A percentile compares a stretch with the other conserved stretches of the same genome.
phyloP scores from a whole-genome alignment of 345 rosid genomes.

The Geranium rotundifolium region DNA sequence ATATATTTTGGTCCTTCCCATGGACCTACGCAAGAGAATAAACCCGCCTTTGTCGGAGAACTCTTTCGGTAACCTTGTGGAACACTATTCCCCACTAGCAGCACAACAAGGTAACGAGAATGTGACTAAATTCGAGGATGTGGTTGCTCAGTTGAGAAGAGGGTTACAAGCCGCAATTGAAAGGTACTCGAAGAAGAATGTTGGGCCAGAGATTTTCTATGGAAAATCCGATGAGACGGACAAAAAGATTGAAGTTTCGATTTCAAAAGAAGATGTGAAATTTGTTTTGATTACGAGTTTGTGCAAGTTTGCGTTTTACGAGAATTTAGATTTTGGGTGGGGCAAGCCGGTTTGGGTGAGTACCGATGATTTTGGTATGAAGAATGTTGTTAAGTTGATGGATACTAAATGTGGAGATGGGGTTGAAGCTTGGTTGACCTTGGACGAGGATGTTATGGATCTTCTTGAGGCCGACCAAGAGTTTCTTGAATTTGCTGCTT shows the following conservation, averaged over 20 bases:
- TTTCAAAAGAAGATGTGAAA: conserved; percentile 23
- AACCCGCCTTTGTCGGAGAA: conserved; percentile 11
- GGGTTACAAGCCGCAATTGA: too few relatives aligned
- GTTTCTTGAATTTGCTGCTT: conserved; percentile 23
- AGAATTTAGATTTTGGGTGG: conserved; percentile 25
- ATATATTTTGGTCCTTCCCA: conserved; percentile 18
- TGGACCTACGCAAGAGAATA: conserved; percentile 28
- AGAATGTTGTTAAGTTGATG: conserved; percentile 14
- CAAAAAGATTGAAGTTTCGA: background rate
- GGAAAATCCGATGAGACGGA: too few relatives aligned
- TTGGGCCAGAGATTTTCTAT: too few relatives aligned
- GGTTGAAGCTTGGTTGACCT: conserved; percentile 38
- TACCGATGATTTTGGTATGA: background rate
- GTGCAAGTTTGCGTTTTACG: conserved; percentile 18
- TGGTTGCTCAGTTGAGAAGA: conserved; percentile 6
- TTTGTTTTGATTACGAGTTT: conserved; percentile 18
- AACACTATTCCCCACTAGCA: conserved; percentile 7
- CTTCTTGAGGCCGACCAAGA: conserved; percentile 29
- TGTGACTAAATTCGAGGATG: background rate
- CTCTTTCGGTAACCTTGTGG: conserved; percentile 15
- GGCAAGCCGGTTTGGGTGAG: conserved; percentile 36
- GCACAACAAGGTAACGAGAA: conserved; percentile 7
- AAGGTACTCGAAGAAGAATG: too few relatives aligned
- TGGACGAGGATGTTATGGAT: conserved; percentile 27
- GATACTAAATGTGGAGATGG: conserved; percentile 28